Percentiles rank a stretch among this genome's conserved stretches.
These are phyloP conservation scores for Candida dajiaensis DNA, from an alignment of 805 yeast species.

Conservation along the genomic window DNA sequence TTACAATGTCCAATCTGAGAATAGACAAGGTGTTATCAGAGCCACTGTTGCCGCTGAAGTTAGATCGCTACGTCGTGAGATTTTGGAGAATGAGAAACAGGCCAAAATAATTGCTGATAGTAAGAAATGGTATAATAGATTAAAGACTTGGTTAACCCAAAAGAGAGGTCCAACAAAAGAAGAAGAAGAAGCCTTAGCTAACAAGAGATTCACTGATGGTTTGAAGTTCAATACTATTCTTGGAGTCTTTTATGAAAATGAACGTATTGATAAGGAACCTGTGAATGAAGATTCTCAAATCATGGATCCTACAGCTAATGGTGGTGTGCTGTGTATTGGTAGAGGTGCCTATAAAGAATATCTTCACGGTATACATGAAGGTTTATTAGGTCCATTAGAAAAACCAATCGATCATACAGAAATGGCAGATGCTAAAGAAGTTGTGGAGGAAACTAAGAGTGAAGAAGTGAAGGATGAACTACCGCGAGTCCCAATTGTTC, in stretches of 20 bases:
- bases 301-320: constrained; percentile 42
- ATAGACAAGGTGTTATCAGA: constrained; percentile 87
- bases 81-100: constrained; percentile 24
- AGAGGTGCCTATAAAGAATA: constrained; percentile 96
- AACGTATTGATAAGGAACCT: constrained; percentile 21
- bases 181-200: constrained; percentile 14
- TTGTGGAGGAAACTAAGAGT: constrained; percentile 1
- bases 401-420: constrained; percentile 32
- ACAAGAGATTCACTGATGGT: constrained; percentile 26
- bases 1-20: constrained; percentile 69
- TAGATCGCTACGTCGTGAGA: constrained; percentile 56
- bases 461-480: constrained; percentile 4
- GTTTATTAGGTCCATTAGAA: constrained; percentile 84
- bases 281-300: constrained; percentile 43
- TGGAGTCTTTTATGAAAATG: constrained; percentile 47
- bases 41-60: constrained; percentile 75
- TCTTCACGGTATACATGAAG: constrained; percentile 86
- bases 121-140: constrained; percentile 15
- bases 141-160: constrained; percentile 8
- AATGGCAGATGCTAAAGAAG: constrained; percentile 5
- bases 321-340: constrained; percentile 90
- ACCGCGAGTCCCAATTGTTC: constrained; percentile 5
- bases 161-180: constrained; percentile 6
- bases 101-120: constrained; percentile 14
- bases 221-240: constrained; percentile 40